Percentiles rank a stretch among this genome's conserved stretches.
Evolutionary conservation across 164 flowering plant genomes (phyloP).

Genomic region (Magnolia officinalis): DNA sequence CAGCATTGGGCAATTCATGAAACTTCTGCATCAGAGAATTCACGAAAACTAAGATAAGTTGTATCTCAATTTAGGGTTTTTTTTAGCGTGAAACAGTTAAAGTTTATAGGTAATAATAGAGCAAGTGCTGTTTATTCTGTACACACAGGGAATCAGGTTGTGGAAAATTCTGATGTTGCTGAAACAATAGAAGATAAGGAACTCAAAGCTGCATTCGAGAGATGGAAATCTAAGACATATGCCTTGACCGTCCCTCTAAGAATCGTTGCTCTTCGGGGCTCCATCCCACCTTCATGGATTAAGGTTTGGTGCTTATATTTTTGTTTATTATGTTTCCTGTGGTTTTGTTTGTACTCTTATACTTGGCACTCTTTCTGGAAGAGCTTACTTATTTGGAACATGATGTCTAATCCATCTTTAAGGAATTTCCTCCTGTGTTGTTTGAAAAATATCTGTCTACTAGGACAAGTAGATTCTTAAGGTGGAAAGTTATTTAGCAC

Average conservation of each 20-base stretch:
- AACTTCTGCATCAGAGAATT: background rate
- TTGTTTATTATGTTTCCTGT: no score
- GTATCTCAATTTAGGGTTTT: background rate
- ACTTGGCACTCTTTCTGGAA: background rate
- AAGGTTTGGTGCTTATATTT: slow-evolving; percentile 19
- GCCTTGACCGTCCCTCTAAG: slow-evolving; percentile 75
- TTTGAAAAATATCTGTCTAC: no score
- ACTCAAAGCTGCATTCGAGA: slow-evolving; percentile 53
- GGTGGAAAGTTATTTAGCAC: no score
- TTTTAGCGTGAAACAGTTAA: background rate
- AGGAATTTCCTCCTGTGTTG: no score
- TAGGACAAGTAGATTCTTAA: no score
- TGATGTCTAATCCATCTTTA: background rate
- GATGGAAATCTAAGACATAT: slow-evolving; percentile 69
- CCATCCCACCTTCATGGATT: slow-evolving; percentile 58
- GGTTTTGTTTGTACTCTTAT: no score
- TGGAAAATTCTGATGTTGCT: slow-evolving; percentile 11
- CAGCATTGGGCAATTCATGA: background rate
- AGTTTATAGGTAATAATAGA: slow-evolving; percentile 1
- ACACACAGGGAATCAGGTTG: slow-evolving; percentile 6
- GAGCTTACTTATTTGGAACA: background rate
- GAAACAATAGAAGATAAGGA: slow-evolving; percentile 40
- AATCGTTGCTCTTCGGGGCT: slow-evolving; percentile 70
- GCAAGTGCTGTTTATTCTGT: background rate
- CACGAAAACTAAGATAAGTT: no score